Evolutionary conservation across 495 filamentous ascomycete species (phyloP).

Genomic region (Penicillium turbatum): DNA sequence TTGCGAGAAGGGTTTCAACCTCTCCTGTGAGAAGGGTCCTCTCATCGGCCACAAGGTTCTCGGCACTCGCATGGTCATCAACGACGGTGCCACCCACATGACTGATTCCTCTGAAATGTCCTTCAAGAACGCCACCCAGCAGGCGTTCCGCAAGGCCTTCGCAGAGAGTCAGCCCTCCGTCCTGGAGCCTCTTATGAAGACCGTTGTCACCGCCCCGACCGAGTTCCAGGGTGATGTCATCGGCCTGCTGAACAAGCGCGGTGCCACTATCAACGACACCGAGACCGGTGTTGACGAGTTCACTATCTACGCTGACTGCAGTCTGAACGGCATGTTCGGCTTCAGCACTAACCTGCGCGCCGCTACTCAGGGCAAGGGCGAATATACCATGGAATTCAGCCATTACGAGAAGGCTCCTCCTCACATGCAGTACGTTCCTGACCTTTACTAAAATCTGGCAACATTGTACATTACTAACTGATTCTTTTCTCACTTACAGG

Average conservation of each 20-base stretch:
- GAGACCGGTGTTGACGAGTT: conserved; percentile 95
- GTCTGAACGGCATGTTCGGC: conserved; percentile 94
- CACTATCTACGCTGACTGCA: conserved; percentile 88
- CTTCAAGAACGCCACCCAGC: conserved; percentile 95
- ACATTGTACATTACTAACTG: conserved; percentile 10
- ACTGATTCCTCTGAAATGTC: conserved; percentile 97
- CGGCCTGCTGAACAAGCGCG: conserved; percentile 92
- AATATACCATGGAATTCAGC: conserved; percentile 98
- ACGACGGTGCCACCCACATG: conserved; percentile 96
- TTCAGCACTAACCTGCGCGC: conserved; percentile 87
- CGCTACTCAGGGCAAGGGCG: conserved; percentile 96
- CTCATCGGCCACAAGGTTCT: conserved; percentile 92
- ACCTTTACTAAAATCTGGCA: neutral
- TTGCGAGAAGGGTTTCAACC: conserved; percentile 92
- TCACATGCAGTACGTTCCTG: conserved; percentile 79
- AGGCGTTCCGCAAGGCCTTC: conserved; percentile 97
- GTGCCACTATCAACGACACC: conserved; percentile 90
- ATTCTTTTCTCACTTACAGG: conserved; percentile 38
- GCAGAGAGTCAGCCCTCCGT: conserved; percentile 68
- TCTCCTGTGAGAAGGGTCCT: conserved; percentile 81
- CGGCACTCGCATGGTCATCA: conserved; percentile 84
- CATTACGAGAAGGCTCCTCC: conserved; percentile 85
- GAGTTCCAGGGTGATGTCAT: conserved; percentile 99
- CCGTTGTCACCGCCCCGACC: conserved; percentile 86
- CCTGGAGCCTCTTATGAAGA: conserved; percentile 98